Conservation (phyloP, 2,329 filamentous ascomycete species). For the Xylaria sp. region DNA sequence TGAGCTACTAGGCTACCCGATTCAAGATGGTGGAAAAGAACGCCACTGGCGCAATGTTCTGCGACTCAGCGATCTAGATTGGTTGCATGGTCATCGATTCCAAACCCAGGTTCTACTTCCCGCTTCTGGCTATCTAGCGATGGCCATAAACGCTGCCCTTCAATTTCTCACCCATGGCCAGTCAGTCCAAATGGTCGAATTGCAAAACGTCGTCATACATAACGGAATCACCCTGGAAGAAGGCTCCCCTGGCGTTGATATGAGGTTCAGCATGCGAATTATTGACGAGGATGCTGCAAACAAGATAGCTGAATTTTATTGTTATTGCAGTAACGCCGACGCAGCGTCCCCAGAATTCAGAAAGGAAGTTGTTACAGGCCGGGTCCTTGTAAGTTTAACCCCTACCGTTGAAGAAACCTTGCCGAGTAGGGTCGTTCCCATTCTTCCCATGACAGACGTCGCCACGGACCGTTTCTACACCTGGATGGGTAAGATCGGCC, state of each 20-base stretch:
- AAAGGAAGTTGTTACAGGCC: not conserved
- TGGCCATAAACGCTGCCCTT: conserved; percentile 1
- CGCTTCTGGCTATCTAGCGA: not conserved
- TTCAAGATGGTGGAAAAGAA: not conserved
- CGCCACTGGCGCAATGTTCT: conserved; percentile 10
- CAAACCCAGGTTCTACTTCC: conserved; percentile 14
- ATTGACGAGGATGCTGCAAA: not conserved
- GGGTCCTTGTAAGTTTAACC: not conserved
- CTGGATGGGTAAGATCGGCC: conserved; percentile 24
- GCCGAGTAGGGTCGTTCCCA: not conserved
- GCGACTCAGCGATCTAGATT: not conserved
- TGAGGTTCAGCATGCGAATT: not conserved
- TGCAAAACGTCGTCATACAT: conserved; percentile 2
- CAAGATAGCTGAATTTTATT: not conserved
- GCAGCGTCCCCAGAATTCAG: not conserved
- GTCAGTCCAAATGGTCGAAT: not conserved
- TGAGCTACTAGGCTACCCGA: conserved; percentile 5
- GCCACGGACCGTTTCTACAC: conserved; percentile 29
- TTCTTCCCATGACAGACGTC: conserved; percentile 24
- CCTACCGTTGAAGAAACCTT: not conserved
- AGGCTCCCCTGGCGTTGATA: not conserved
- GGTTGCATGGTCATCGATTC: conserved; percentile 14
- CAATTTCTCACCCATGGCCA: not conserved
- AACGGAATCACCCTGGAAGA: not conserved
- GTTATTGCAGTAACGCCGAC: not conserved